A percentile compares a stretch with the other conserved stretches of the same genome.
These are phyloP conservation scores for Protomyces inouyei DNA, from an alignment of 1,139 yeast genomes.

Conservation along the genomic window DNA sequence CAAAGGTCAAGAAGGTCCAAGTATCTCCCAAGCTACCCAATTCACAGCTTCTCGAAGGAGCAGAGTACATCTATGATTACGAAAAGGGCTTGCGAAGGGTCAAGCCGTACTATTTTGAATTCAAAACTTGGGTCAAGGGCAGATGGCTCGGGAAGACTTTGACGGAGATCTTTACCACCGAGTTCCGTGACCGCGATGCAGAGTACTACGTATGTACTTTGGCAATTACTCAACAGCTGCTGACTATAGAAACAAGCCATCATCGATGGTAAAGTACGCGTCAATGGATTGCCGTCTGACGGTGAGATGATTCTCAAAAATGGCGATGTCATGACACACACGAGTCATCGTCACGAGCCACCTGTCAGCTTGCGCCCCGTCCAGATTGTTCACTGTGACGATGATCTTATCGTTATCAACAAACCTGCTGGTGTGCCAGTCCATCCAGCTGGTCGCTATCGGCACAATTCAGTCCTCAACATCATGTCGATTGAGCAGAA, in stretches of 20 bases:
- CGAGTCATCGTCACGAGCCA: constrained; percentile 86
- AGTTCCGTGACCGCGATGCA: constrained; percentile 75
- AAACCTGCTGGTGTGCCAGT: constrained; percentile 95
- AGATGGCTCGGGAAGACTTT: constrained; percentile 84
- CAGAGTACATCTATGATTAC: constrained; percentile 42
- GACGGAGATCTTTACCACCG: constrained; percentile 72
- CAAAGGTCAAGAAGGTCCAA: constrained; percentile 11
- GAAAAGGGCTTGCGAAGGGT: constrained; percentile 54
- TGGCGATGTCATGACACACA: constrained; percentile 80
- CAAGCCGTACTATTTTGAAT: constrained; percentile 81
- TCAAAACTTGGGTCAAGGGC: constrained; percentile 81
- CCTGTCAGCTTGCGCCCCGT: constrained; percentile 71
- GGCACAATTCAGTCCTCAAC: constrained; percentile 83
- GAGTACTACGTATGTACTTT: constrained; percentile 50
- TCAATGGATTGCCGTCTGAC: constrained; percentile 62
- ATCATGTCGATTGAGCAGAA: constrained; percentile 59
- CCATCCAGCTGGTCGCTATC: constrained; percentile 91
- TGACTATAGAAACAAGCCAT: constrained; percentile 49
- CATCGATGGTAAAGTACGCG: constrained; percentile 62
- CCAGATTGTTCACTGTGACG: constrained; percentile 71
- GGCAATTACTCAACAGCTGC: background rate
- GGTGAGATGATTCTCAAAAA: constrained; percentile 64
- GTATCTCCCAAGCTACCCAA: constrained; percentile 20
- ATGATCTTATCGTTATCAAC: constrained; percentile 75
- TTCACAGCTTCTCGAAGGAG: constrained; percentile 35